Percentiles rank a stretch among this genome's conserved stretches.
phyloP scores from a whole-genome alignment of 2,329 filamentous ascomycete species.

The Westerdykella ornata region DNA sequence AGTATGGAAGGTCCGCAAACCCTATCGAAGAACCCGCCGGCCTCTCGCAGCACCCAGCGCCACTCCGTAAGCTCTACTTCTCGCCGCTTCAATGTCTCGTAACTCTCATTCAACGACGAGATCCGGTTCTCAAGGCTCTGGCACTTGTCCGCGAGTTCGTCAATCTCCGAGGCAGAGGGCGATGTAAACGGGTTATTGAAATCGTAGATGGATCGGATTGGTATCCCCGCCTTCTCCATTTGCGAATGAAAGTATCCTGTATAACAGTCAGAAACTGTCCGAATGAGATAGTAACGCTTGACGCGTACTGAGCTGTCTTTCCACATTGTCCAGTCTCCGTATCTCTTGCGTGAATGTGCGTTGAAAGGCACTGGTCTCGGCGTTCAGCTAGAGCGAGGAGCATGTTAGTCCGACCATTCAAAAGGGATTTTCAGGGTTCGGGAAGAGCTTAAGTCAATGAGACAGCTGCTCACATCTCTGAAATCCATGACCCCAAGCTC shows the following conservation, averaged over 20 bases:
- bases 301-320: conserved; percentile 84
- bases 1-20: conserved; percentile 22
- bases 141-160: conserved; percentile 86
- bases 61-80: conserved; percentile 96
- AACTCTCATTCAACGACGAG: conserved; percentile 90
- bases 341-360: conserved; percentile 97
- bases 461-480: conserved; percentile 68
- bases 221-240: conserved; percentile 87
- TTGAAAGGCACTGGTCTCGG: conserved; percentile 89
- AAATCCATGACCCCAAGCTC: conserved; percentile 97
- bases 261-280: conserved; percentile 13
- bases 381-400: conserved; percentile 64
- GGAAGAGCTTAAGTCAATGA: neutral
- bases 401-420: conserved; percentile 15
- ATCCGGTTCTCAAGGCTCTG: conserved; percentile 89
- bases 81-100: conserved; percentile 95
- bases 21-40: conserved; percentile 93
- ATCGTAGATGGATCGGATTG: conserved; percentile 83
- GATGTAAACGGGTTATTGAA: conserved; percentile 81
- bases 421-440: conserved; percentile 12
- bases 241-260: conserved; percentile 90
- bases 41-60: conserved; percentile 95
- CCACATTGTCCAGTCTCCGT: conserved; percentile 92
- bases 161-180: conserved; percentile 89
- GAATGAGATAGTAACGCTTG: conserved; percentile 2